These are phyloP conservation scores for Amborella trichopoda DNA, from an alignment of 164 flowering plant genomes.

Conservation along the genomic window DNA sequence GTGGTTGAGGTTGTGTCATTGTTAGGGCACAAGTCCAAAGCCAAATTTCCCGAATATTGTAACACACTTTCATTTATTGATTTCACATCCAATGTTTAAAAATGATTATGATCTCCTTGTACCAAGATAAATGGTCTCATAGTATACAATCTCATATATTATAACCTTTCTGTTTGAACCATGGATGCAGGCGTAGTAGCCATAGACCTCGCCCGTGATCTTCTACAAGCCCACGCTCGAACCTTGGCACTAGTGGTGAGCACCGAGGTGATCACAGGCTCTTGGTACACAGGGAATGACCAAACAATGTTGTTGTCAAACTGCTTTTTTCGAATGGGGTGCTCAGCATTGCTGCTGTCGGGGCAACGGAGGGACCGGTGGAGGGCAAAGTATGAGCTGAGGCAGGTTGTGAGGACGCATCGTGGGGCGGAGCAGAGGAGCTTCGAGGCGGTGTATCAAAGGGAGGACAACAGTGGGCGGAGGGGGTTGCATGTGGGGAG, in stretches of 20 bases:
- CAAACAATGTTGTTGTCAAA: conserved; percentile 50
- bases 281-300: conserved; percentile 55
- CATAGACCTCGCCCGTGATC: conserved; percentile 51
- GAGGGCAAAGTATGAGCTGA: conserved; percentile 58
- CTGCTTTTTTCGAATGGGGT: conserved; percentile 75
- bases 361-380: conserved; percentile 31
- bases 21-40: no score
- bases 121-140: no score
- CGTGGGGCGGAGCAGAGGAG: conserved; percentile 40
- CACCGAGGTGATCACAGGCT: conserved; percentile 35
- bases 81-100: no score
- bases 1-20: no score
- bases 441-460: conserved; percentile 27
- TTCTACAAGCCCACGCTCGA: conserved; percentile 31
- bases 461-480: conserved; percentile 38
- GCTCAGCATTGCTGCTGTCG: conserved; percentile 58
- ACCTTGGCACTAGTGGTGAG: conserved; percentile 62
- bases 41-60: no score
- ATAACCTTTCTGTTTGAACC: no score
- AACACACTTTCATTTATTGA: no score
- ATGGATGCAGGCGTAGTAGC: conserved; percentile 54
- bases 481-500: conserved; percentile 32
- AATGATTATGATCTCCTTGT: no score
- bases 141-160: no score
- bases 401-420: conserved; percentile 60